Base-by-base conservation (phyloP, 1,139 yeast species). In the Yamadazyma sp. region DNA sequence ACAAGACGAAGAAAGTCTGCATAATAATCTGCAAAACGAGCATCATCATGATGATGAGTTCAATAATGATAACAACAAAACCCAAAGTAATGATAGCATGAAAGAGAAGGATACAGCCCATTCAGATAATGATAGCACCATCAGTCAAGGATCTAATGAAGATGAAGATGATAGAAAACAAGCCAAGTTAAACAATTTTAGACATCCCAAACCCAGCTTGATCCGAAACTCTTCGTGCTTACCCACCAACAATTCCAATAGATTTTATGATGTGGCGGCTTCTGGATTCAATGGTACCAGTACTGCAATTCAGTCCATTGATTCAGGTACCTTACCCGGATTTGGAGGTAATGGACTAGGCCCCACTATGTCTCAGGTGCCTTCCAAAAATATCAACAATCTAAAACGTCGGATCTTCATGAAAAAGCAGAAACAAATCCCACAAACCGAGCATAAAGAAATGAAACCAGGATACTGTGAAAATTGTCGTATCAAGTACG, bases 401-500 rank as follows among this genome's bases (percentile, higher is more conserved):
- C 66, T 83, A 48, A 80, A 82, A 53, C 67, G 81, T 45, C 56
- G 76, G 46, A 71, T 71, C 23, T 66, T 70, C 47, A 61, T 70
- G 61, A 71, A 71, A 44, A 64, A 59, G 40, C 72, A 67, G 45
- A 61, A 56, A 39, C 62, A 52, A 47, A 18, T 43, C 1, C 95
- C 70, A 85, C 56, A 51, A 8, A 45, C 55, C 45, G 67, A n/a
- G n/a, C n/a, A 64, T 33, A 54, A 57, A 39, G 73, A 67, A 33
- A 50, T 53, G 41, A 69, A 62, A 29, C 75, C 82, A 1, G 95
- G 95, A 0, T 88, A 86, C 61, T 92, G 98, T 64, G 99, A 92
- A 57, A 94, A 92, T 59, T 92, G 99, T 61, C 75, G 94, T 24
- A 87, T 85, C 47, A 84, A 85, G 56, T 92, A 86, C 56, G 90